Evolutionary conservation across 1,139 yeast genomes (phyloP).

Genomic region (Yamadazyma dendronema): DNA sequence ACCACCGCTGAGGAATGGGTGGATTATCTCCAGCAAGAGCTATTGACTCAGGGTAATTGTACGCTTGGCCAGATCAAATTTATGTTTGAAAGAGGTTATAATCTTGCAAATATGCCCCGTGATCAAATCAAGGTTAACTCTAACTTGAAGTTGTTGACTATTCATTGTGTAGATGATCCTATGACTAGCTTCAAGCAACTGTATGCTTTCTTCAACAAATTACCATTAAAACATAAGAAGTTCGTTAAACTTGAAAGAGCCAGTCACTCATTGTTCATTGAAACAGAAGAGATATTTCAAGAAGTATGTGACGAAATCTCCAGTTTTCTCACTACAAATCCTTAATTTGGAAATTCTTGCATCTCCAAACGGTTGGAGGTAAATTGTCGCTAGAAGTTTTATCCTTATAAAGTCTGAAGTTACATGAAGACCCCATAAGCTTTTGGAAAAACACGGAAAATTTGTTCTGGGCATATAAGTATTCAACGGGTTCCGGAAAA

Average conservation of each 20-base stretch:
- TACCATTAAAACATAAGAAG: slow-evolving; percentile 15
- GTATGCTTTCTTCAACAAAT: slow-evolving; percentile 16
- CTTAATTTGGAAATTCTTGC: slow-evolving; percentile 1
- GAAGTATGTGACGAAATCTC: slow-evolving; percentile 13
- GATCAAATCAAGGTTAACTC: slow-evolving; percentile 9
- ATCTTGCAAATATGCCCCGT: slow-evolving; percentile 10
- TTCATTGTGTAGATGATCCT: slow-evolving; percentile 19
- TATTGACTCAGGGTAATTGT: slow-evolving; percentile 17
- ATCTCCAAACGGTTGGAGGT: neutral
- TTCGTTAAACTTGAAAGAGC: slow-evolving; percentile 15
- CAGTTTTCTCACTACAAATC: neutral
- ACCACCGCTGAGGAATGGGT: slow-evolving; percentile 20
- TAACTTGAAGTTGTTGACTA: slow-evolving; percentile 14
- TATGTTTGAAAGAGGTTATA: slow-evolving; percentile 19
- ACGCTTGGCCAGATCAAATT: slow-evolving; percentile 20
- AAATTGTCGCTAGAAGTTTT: neutral
- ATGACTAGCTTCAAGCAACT: slow-evolving; percentile 18
- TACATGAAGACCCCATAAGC: neutral
- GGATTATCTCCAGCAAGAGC: slow-evolving; percentile 18
- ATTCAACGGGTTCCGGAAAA: slow-evolving; percentile 20
- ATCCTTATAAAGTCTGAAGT: too few relatives aligned
- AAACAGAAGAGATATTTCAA: slow-evolving; percentile 19
- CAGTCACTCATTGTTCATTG: slow-evolving; percentile 22
- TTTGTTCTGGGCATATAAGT: slow-evolving; percentile 18
- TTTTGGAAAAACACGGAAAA: neutral